Evolutionary conservation across 345 rosid species (phyloP).

Genomic region (Rhizophora mangle): DNA sequence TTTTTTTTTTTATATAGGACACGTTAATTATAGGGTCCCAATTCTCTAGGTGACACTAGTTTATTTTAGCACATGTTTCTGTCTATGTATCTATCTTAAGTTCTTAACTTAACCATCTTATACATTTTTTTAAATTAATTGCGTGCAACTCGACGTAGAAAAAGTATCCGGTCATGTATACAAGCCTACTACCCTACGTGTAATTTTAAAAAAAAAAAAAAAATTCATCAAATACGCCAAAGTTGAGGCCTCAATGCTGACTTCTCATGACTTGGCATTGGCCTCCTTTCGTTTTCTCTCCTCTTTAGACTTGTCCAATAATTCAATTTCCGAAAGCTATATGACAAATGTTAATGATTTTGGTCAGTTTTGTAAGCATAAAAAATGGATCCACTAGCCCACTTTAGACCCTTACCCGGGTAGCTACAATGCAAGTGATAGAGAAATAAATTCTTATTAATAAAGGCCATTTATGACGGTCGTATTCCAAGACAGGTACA

Average conservation of each 20-base stretch:
- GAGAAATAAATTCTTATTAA: constrained; percentile 1
- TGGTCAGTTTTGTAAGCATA: background rate
- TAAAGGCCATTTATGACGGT: no score
- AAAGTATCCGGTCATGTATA: background rate
- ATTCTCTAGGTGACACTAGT: background rate
- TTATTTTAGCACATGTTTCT: no score
- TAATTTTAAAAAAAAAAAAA: background rate
- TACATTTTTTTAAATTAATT: background rate
- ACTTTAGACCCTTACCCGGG: background rate
- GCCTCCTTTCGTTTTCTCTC: constrained; percentile 29
- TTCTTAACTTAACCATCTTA: no score
- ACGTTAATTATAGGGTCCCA: constrained; percentile 19
- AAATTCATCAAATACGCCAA: constrained; percentile 12
- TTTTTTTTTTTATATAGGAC: constrained; percentile 16
- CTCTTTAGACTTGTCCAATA: constrained; percentile 14
- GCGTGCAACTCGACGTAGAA: constrained; percentile 10
- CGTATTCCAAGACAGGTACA: no score
- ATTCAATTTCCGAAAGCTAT: constrained; percentile 17
- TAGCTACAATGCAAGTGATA: constrained; percentile 9
- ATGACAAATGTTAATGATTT: constrained; percentile 3
- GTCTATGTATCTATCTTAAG: no score
- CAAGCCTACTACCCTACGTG: background rate
- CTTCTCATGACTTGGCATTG: constrained; percentile 23
- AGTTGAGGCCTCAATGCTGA: constrained; percentile 24
- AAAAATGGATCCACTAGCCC: background rate